Evolutionary conservation across 192 early-diverging fungal species (phyloP).

Genomic region (Chytriomyces confervae): DNA sequence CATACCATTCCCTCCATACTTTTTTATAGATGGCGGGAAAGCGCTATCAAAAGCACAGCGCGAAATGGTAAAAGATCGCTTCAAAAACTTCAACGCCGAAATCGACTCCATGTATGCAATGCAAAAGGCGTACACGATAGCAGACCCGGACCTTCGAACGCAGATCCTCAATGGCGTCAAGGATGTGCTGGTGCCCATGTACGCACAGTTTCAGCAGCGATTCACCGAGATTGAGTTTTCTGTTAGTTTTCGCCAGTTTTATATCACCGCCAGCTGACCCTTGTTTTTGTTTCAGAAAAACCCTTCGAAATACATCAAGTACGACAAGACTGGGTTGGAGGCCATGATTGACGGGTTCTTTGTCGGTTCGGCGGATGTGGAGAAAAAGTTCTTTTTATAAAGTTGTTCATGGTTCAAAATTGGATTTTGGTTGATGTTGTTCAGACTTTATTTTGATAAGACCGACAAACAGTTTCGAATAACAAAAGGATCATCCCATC

Average conservation of each 20-base stretch:
- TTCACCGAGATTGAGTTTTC: conserved; percentile 75
- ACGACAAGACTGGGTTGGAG: conserved; percentile 70
- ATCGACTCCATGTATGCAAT: conserved; percentile 75
- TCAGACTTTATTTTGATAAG: too few species aligned
- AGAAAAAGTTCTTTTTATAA: conserved; percentile 17
- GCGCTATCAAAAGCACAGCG: conserved; percentile 70
- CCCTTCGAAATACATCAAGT: conserved; percentile 81
- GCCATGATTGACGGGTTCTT: conserved; percentile 73
- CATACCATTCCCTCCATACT: too few species aligned
- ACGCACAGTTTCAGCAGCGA: conserved; percentile 74
- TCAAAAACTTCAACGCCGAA: conserved; percentile 85
- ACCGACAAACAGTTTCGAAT: not conserved
- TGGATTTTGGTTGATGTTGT: too few species aligned
- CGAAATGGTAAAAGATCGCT: conserved; percentile 80
- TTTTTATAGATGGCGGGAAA: conserved; percentile 60
- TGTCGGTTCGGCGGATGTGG: conserved; percentile 36
- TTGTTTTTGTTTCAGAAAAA: conserved; percentile 59
- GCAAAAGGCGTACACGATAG: conserved; percentile 78
- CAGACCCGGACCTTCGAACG: conserved; percentile 75
- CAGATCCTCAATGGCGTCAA: conserved; percentile 75
- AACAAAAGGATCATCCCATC: not conserved
- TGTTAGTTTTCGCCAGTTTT: conserved; percentile 1
- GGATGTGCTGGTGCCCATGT: conserved; percentile 78
- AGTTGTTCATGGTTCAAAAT: too few species aligned
- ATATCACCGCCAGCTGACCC: not conserved